These are phyloP conservation scores for Fomitopsis pinicola DNA, from an alignment of 1,284 basidiomycete genomes.

Conservation along the genomic window DNA sequence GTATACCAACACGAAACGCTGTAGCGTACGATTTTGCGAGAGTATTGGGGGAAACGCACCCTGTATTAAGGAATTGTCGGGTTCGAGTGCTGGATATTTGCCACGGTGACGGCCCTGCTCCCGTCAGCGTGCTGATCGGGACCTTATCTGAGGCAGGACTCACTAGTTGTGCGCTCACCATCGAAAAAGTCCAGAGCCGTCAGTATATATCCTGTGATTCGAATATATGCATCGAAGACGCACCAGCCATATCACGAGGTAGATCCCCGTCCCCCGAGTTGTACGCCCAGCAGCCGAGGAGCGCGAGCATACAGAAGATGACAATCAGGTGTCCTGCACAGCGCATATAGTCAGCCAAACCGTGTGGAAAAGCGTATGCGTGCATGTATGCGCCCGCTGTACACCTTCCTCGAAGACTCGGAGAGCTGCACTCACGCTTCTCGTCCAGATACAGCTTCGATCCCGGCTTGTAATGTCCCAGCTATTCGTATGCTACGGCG, in stretches of 20 bases:
- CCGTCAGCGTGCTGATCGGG: too few relatives aligned
- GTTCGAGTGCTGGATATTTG: constrained; percentile 40
- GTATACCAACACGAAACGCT: not conserved
- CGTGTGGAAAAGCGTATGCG: not conserved
- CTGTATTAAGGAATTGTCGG: constrained; percentile 39
- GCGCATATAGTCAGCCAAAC: not conserved
- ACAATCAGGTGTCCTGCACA: constrained; percentile 32
- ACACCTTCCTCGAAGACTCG: not conserved
- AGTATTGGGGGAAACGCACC: constrained; percentile 12
- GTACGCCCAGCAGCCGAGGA: constrained; percentile 31
- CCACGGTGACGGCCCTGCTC: constrained; percentile 36
- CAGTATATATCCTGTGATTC: not conserved
- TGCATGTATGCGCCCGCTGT: not conserved
- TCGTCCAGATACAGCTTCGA: constrained; percentile 25
- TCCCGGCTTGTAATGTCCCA: constrained; percentile 26
- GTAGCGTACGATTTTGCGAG: too few relatives aligned
- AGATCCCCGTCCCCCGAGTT: constrained; percentile 22
- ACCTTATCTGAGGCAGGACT: not conserved
- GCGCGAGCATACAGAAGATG: constrained; percentile 39
- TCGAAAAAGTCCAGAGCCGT: too few relatives aligned
- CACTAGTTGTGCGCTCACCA: constrained; percentile 33
- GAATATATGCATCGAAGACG: not conserved
- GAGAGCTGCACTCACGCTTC: constrained; percentile 16
- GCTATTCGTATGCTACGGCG: not conserved
- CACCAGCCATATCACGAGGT: constrained; percentile 60